Base-by-base conservation (phyloP, 176 grass and related monocot species). In the Dactylis glomerata region DNA sequence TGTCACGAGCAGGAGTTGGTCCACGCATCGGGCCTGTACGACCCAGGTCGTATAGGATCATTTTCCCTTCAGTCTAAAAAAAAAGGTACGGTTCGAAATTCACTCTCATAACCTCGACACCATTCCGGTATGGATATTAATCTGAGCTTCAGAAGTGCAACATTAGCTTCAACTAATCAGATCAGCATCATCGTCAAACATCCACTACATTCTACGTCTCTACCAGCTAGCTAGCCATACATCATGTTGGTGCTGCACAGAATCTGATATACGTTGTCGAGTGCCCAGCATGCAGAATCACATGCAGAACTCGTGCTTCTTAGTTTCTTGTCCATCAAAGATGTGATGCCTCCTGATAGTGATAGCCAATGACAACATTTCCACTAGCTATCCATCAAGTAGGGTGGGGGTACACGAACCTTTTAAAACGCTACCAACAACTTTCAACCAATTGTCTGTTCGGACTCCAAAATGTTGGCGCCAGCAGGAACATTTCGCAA, bases 391-490 rank as follows among this genome's bases (percentile, higher is more conserved):
- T 26, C 19, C 40, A 58, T 61, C 68, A 47, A 68, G 1, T 38
- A 8, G 37, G 30, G 1, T 38, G 12, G 37, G 30, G n/a, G 78
- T 8, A 55, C 0, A 64, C 33, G 42, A 73, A 58, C 59, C 30
- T 40, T 54, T 70, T 23, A 42, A 20, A 15, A 66, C 84, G 28
- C 82, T 88, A 17, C 15, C 26, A 54, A 28, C 61, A 64, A 10
- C 6, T 68, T 37, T 68, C 65, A 20, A 68, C 65, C 16, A 73
- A 15, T 74, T 83, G 86, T 77, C 76, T 84, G 22, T 51, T 88
- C 90, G 12, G 88, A 87, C 77, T 89, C 86, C 82, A 84, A 88
- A 75, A 89, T 89, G 58, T 89, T 91, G 19, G 86, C 92, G 5
- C 45, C 24, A 81, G 84, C 87, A 23, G 90, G 59, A 85, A 84